Evolutionary conservation across 257 asterid genomes (phyloP), one percentile per base, ranked within the genome.

Genomic region (Cordia subcordata): DNA sequence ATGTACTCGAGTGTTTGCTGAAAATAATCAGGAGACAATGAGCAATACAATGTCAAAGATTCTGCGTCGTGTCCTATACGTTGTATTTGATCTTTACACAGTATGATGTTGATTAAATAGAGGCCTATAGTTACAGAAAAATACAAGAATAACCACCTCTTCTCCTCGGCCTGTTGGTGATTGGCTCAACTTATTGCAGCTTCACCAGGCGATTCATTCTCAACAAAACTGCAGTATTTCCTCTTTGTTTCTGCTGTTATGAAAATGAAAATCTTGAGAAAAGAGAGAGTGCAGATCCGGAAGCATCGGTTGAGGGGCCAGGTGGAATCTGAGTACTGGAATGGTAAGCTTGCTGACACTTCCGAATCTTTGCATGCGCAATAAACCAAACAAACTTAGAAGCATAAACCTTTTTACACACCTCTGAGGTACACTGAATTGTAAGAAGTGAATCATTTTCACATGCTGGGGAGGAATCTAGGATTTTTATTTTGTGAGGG

Each of bases 181-280:
- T 27, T 6, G 35, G 35, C 35, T 8, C 47, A 42, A 3, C 2
- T 4, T 42, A 6, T 27, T 27, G 15, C 47, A 42, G 47, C 15
- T 42, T 42, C 8, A 42, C 47, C 47, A 2, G 47, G 47, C 47
- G 4, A 3, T 2, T 42, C 2, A 42, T 42, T 14, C 35, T 27
- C 35, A 27, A 27, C 35, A 27, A 27, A 27, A 27, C 35, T 46
- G 35, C 3, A 27, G 35, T 27, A 27, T 27, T 52, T 32, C 40
- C 50, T 46, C 21, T 17, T 33, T 54, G 39, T 33, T 49, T 40
- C 59, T 33, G 63, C 61, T 14, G 62, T 79, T 76, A 91, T 5
- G 96, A 72, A 71, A 91, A 88, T 32, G 96, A 57, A 79, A 91
- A 91, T 79, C 95, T 79, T 19, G 98, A 85, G 60, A 91, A 88